Base-by-base conservation (phyloP, 768 basidiomycete genomes). In the Clitopilus passeckerianus region DNA sequence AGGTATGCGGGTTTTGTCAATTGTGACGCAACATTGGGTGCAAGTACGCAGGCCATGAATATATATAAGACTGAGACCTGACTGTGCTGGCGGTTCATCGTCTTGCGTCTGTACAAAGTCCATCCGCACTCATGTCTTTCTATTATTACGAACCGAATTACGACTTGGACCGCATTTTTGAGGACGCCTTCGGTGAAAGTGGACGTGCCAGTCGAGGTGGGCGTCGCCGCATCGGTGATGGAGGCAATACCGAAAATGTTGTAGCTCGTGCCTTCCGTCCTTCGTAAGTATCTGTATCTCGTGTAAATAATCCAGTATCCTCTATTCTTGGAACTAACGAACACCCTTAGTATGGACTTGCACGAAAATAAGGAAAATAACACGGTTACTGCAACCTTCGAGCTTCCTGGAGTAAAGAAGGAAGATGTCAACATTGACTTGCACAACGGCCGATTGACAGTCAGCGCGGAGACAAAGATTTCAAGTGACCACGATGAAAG, bases 311-410 rank as follows among this genome's bases (percentile, higher is more conserved):
- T 18, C 12, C 22, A 12, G 3, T 16, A 7, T 20, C 2, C 10
- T 41, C 5, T 2, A 3, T 50, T 7, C 27, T 30, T 30, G 27
- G 7, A 12, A 50, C 22, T 18, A 10, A 23, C 20, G 20, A 18
- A 12, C 10, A 7, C 30, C 5, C n/a, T 9, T 60, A 86, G 84
- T 64, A 80, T 86, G 79, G 83, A 86, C 63, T 68, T 86, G 8
- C 80, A 82, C 65, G 85, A 86, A 64, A 70, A 84, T 62, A 30
- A 64, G 0, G 73, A 78, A 18, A 70, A 64, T 53, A 84, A 85
- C 66, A 68, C 72, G 1, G 80, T 86, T n/a, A 84, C 80, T 1
- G 86, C 84, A 33, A 70, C 76, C 5, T 85, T 87, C 65, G 86
- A 87, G 64, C 72, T 87, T 16, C 86, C 86, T 1, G 84, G 85